phyloP scores from a whole-genome alignment of 2,329 filamentous ascomycete genomes.

The Dendryphion nanum region DNA sequence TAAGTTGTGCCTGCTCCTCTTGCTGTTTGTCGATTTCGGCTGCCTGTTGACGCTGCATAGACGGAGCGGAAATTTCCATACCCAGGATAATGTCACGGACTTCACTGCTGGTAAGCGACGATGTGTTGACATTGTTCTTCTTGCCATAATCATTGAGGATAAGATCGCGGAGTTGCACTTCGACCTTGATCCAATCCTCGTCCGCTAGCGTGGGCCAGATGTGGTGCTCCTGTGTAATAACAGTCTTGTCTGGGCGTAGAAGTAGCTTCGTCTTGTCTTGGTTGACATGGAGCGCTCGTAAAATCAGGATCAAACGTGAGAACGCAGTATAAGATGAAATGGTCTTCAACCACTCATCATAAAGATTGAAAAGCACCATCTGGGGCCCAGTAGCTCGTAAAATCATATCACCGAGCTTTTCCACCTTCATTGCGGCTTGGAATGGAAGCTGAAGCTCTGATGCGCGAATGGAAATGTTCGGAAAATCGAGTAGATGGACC shows the following conservation, averaged over 20 bases:
- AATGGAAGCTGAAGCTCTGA: conserved; percentile 96
- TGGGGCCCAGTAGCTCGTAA: conserved; percentile 96
- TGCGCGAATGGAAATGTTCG: conserved; percentile 96
- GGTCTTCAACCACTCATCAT: conserved; percentile 98
- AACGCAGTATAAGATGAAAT: conserved; percentile 99
- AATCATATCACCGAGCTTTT: conserved; percentile 99
- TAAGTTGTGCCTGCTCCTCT: conserved; percentile 93
- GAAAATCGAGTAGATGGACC: conserved; percentile 96
- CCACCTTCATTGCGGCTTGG: conserved; percentile 99
- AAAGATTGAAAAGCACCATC: conserved; percentile 99
- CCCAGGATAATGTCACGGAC: conserved; percentile 97
- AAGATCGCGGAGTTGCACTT: conserved; percentile 89
- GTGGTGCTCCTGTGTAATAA: conserved; percentile 97
- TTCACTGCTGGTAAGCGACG: conserved; percentile 93
- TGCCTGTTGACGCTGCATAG: conserved; percentile 96
- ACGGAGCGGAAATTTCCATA: conserved; percentile 99
- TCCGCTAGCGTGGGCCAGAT: conserved; percentile 96
- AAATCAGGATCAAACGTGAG: conserved; percentile 87
- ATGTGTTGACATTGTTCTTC: conserved; percentile 99
- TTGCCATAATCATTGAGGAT: conserved; percentile 99
- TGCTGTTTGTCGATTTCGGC: conserved; percentile 99
- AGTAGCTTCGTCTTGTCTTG: conserved; percentile 98
- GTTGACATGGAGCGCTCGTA: conserved; percentile 94
- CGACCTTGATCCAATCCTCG: conserved; percentile 99
- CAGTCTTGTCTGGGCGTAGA: conserved; percentile 91